Conservation (phyloP, 2,329 filamentous ascomycete genomes). For the Apiospora pterosperma region DNA sequence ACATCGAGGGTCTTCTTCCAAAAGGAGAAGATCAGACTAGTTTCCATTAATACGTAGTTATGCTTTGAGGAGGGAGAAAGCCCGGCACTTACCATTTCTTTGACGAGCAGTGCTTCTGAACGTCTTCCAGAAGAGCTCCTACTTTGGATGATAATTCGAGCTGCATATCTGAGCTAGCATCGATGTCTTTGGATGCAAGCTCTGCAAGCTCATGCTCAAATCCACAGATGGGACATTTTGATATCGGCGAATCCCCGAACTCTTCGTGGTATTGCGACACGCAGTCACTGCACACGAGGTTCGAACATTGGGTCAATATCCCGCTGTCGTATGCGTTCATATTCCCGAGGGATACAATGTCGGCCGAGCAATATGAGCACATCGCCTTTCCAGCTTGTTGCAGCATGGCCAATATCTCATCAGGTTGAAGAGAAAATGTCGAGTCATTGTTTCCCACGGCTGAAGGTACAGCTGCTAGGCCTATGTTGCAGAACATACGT, state of each 20-base stretch:
- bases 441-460: neutral
- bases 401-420: neutral
- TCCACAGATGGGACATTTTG: neutral
- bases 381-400: neutral
- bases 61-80: neutral
- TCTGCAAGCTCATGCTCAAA: neutral
- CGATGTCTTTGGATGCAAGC: neutral
- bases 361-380: neutral
- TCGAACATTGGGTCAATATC: neutral
- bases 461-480: neutral
- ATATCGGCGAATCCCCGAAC: neutral
- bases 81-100: neutral
- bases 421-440: neutral
- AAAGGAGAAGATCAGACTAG: neutral
- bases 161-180: neutral
- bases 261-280: neutral
- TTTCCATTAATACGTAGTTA: neutral
- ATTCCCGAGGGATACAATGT: neutral
- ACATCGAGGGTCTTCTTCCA: constrained; percentile 3
- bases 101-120: neutral
- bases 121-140: neutral
- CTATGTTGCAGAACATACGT: neutral
- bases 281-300: neutral
- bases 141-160: neutral
- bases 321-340: neutral